Base-by-base conservation (phyloP, 768 basidiomycete species). In the Amanita pseudoporphyria region DNA sequence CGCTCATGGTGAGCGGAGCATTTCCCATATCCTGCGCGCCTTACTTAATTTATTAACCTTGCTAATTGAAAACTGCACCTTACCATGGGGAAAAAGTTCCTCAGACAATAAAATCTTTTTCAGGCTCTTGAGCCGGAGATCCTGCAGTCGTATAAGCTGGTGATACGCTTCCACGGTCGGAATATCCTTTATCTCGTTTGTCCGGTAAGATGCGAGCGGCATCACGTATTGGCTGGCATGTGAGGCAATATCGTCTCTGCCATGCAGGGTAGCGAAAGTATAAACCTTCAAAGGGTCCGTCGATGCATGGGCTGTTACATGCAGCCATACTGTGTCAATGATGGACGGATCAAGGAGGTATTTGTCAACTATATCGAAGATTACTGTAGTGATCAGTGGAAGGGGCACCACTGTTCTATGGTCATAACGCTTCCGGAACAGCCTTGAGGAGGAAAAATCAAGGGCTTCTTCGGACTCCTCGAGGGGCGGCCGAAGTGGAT, bases 71-170 rank as follows among this genome's bases (percentile, higher is more conserved):
- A 39, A 14, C 5, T 24, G 18, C 16, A 22, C 56, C 61, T 52
- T 47, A 71, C 82, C 81, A 62, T 82, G 79, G 16, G 84, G 84
- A 57, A 87, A 87, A 39, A 87, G 69, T 30, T 80, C 76, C 57
- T 85, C 82, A 18, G 65, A 69, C 33, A 78, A 58, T 14, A 85
- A 59, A 5, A 79, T 63, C 22, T 71, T 68, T 40, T 73, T 72
- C 42, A 87, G 60, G 21, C 68, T 66, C 58, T 73, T 70, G 30
- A 78, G 70, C 45, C 84, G 76, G 51, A 72, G 63, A 47, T 71
- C 69, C 53, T 87, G 84, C 50, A 87, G 64, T 24, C 69, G 71
- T 39, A 79, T 69, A 22, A 87, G 66, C 53, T 74, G 69, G 56
- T 87, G 84, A 57, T 84, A 84, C 10, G 82, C 79, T 36, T 71